Evolutionary conservation across 2,329 filamentous ascomycete genomes (phyloP).

Genomic region (Tetracladium maxilliforme): DNA sequence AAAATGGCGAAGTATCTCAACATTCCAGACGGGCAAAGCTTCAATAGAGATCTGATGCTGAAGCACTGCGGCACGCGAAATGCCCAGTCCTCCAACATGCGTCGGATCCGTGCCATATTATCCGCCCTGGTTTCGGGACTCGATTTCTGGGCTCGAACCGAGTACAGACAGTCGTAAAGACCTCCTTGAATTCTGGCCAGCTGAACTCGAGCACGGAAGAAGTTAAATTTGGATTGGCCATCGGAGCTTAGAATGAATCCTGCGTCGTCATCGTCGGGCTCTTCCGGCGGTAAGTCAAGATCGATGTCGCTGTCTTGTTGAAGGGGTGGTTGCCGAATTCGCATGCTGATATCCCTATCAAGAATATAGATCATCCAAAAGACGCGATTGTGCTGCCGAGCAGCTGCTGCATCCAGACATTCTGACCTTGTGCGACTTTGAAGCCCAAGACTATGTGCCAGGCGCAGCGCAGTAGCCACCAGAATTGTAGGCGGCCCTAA

Average conservation of each 20-base stretch:
- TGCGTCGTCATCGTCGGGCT: constrained; percentile 4
- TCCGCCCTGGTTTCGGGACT: constrained; percentile 4
- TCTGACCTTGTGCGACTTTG: constrained; percentile 8
- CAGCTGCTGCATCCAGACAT: constrained; percentile 6
- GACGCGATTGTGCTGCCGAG: constrained; percentile 11
- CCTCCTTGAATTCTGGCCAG: constrained; percentile 10
- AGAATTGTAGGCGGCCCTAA: constrained; percentile 11
- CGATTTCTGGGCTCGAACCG: constrained; percentile 8
- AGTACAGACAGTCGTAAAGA: constrained; percentile 11
- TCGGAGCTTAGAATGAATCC: constrained; percentile 8
- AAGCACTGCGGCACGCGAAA: constrained; percentile 9
- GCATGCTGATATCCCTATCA: constrained; percentile 13
- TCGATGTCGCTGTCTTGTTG: constrained; percentile 11
- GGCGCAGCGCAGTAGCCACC: constrained; percentile 12
- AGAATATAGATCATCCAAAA: constrained; percentile 17
- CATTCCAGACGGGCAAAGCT: constrained; percentile 5
- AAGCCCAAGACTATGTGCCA: constrained; percentile 9
- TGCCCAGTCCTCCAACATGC: constrained; percentile 10
- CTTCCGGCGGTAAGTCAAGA: constrained; percentile 9
- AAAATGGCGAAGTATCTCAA: constrained; percentile 8
- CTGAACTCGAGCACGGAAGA: constrained; percentile 8
- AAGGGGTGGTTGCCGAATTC: constrained; percentile 10
- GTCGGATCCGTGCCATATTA: constrained; percentile 4
- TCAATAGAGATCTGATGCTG: constrained; percentile 5
- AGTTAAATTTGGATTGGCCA: constrained; percentile 9